Evolutionary conservation across 1,284 basidiomycete genomes (phyloP).

Genomic region (Fomitopsis schrenkii): DNA sequence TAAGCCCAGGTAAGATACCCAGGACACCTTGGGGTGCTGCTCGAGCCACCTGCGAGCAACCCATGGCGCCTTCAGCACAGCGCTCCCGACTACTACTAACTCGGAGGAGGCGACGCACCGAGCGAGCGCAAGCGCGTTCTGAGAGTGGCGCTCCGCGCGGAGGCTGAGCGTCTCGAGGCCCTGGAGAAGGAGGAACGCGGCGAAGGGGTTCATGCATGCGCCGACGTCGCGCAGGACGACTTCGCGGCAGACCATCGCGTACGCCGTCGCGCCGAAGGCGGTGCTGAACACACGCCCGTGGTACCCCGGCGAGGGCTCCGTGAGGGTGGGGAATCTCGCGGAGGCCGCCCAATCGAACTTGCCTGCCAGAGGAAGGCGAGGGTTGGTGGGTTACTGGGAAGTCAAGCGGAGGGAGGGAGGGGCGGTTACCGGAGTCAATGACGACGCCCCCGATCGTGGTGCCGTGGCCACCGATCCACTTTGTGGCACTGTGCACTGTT

Average conservation of each 20-base stretch:
- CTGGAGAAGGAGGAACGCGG: constrained; percentile 79
- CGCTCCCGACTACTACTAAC: too few relatives aligned
- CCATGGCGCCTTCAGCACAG: neutral
- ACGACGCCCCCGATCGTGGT: constrained; percentile 86
- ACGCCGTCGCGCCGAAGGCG: constrained; percentile 72
- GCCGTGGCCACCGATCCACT: constrained; percentile 91
- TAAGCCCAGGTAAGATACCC: constrained; percentile 85
- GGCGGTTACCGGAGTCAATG: constrained; percentile 58
- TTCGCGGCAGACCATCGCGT: constrained; percentile 69
- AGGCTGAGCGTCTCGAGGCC: constrained; percentile 86
- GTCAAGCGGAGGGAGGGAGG: constrained; percentile 2
- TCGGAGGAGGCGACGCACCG: constrained; percentile 32
- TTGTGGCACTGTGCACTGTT: constrained; percentile 79
- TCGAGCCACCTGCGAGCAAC: constrained; percentile 54
- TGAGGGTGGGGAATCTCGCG: constrained; percentile 80
- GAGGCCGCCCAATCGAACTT: constrained; percentile 84
- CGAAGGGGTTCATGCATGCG: constrained; percentile 76
- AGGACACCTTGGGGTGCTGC: constrained; percentile 65
- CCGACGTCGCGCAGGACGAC: constrained; percentile 81
- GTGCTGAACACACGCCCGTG: constrained; percentile 76
- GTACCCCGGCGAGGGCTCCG: constrained; percentile 79
- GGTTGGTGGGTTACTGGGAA: neutral
- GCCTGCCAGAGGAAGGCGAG: constrained; percentile 34
- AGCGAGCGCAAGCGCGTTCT: constrained; percentile 75
- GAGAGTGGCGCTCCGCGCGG: constrained; percentile 71